Conservation (phyloP, 2,329 filamentous ascomycete species). For the Byssoonygena ceratinophila region DNA sequence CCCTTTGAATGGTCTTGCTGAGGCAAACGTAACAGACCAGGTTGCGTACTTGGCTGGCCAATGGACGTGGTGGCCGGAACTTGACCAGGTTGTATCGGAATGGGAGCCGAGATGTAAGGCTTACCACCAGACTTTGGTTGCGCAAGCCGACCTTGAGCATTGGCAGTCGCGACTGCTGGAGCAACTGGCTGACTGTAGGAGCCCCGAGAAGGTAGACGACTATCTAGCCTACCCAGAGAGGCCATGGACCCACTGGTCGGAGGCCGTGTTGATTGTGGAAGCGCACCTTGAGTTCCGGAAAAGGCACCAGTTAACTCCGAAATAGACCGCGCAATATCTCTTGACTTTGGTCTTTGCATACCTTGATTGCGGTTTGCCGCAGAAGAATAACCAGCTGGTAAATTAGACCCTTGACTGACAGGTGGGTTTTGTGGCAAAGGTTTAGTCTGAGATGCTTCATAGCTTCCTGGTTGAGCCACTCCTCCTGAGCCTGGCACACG, state of each 20-base stretch:
- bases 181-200: conserved; percentile 83
- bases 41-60: conserved; percentile 50
- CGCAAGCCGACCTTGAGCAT: conserved; percentile 79
- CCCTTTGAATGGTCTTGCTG: conserved; percentile 36
- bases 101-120: conserved; percentile 61
- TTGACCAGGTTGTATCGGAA: conserved; percentile 47
- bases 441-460: conserved; percentile 33
- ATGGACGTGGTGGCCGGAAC: conserved; percentile 43
- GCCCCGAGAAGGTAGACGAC: conserved; percentile 59
- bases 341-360: conserved; percentile 37
- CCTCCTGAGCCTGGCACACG: not conserved
- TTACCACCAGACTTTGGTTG: conserved; percentile 59
- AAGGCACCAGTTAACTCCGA: conserved; percentile 50
- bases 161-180: conserved; percentile 76
- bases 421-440: conserved; percentile 51
- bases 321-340: conserved; percentile 43
- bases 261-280: conserved; percentile 49
- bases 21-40: conserved; percentile 48
- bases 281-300: conserved; percentile 36
- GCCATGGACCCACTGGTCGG: conserved; percentile 73
- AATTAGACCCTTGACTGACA: conserved; percentile 32
- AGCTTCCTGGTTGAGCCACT: not conserved
- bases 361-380: conserved; percentile 18
- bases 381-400: conserved; percentile 15
- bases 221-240: conserved; percentile 42